Evolutionary conservation across 139 green algal genomes (phyloP).

Genomic region (Picochlorum sp.): DNA sequence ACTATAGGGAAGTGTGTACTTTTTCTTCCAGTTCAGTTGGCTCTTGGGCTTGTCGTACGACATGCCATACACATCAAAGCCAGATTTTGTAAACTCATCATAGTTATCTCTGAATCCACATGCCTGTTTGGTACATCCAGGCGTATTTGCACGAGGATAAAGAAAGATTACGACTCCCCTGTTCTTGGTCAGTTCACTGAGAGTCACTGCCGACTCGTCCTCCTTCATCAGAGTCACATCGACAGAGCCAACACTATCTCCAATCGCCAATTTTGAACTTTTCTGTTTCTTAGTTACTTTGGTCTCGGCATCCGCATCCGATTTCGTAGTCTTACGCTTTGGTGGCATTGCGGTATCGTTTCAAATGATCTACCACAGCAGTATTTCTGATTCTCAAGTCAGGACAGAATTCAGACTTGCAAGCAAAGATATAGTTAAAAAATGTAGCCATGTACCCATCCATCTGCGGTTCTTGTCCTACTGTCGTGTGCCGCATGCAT

Average conservation of each 20-base stretch:
- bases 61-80: conserved; percentile 31
- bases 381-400: no score
- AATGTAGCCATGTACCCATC: no score
- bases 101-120: conserved; percentile 24
- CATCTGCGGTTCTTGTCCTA: no score
- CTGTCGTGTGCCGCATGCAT: no score
- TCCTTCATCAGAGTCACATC: conserved; percentile 10
- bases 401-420: no score
- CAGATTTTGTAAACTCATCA: conserved; percentile 7
- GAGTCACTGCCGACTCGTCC: background rate
- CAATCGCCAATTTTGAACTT: background rate
- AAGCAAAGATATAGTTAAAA: no score
- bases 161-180: conserved; percentile 28
- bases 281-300: conserved; percentile 12
- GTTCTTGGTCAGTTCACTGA: conserved; percentile 12
- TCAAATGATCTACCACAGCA: background rate
- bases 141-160: conserved; percentile 28
- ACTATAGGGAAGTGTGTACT: conserved; percentile 25
- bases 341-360: conserved; percentile 6
- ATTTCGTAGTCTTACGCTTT: conserved; percentile 12
- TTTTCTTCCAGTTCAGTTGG: conserved; percentile 31
- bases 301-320: background rate
- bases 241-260: conserved; percentile 1
- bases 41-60: conserved; percentile 34
- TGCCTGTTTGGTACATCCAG: conserved; percentile 36